Evolutionary conservation across 2,329 filamentous ascomycete species (phyloP).

Genomic region (Apiospora aurea): DNA sequence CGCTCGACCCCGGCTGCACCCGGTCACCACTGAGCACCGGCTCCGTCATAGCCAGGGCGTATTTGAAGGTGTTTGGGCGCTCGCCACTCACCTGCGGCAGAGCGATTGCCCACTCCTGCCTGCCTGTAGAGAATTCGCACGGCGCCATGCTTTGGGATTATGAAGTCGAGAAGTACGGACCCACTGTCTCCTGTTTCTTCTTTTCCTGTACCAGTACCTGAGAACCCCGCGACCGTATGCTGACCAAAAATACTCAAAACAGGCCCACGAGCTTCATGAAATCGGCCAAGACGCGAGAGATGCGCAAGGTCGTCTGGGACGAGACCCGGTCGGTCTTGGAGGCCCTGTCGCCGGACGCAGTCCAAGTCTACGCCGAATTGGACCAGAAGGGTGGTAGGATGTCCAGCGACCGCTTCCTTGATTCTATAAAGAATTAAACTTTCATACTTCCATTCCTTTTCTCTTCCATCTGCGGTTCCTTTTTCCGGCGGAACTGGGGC

Average conservation of each 20-base stretch:
- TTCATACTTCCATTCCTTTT: too few relatives aligned
- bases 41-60: not conserved
- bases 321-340: conserved; percentile 20
- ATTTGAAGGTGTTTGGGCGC: not conserved
- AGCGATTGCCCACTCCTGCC: not conserved
- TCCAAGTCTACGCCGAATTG: not conserved
- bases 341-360: not conserved
- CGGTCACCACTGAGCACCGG: not conserved
- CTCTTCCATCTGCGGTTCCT: too few relatives aligned
- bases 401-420: not conserved
- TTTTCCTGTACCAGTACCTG: not conserved
- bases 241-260: not conserved
- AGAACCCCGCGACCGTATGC: not conserved
- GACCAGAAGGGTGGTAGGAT: not conserved
- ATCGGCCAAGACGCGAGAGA: not conserved
- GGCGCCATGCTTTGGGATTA: conserved; percentile 9
- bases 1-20: not conserved
- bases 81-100: not conserved
- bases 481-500: too few relatives aligned
- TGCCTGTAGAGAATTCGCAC: not conserved
- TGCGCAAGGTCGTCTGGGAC: not conserved
- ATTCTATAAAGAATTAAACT: not conserved
- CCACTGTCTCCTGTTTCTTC: too few relatives aligned
- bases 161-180: conserved; percentile 9
- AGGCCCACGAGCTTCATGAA: not conserved